Conservation (phyloP, 2,329 filamentous ascomycete species). For the Camptophora hylomeconis region DNA sequence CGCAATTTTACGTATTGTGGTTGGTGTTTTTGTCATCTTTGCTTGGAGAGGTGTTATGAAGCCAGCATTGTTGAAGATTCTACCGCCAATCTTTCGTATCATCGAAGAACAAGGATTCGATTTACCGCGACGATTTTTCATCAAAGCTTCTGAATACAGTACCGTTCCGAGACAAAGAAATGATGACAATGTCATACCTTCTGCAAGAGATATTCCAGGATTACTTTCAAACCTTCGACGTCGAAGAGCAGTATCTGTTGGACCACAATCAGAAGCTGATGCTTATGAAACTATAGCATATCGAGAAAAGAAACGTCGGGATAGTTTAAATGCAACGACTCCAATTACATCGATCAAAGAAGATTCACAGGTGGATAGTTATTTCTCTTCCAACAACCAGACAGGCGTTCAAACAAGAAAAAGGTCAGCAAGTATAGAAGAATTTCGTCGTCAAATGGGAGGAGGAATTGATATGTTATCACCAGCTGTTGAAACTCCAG, state of each 20-base stretch:
- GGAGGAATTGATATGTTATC: slow-evolving; percentile 35
- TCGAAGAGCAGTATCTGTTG: slow-evolving; percentile 72
- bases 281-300: slow-evolving; percentile 93
- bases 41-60: slow-evolving; percentile 86
- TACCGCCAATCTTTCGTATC: slow-evolving; percentile 79
- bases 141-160: slow-evolving; percentile 79
- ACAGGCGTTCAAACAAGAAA: slow-evolving; percentile 6
- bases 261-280: slow-evolving; percentile 90
- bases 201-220: slow-evolving; percentile 72
- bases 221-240: slow-evolving; percentile 69
- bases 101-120: slow-evolving; percentile 68
- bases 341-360: slow-evolving; percentile 6
- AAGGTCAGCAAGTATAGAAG: slow-evolving; percentile 33
- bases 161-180: slow-evolving; percentile 61
- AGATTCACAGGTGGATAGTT: slow-evolving; percentile 7
- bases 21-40: slow-evolving; percentile 76
- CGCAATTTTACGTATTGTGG: slow-evolving; percentile 53
- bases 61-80: slow-evolving; percentile 57
- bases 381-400: slow-evolving; percentile 4
- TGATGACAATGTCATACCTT: slow-evolving; percentile 80
- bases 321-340: slow-evolving; percentile 34
- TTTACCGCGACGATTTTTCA: slow-evolving; percentile 81
- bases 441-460: slow-evolving; percentile 64
- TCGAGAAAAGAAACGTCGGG: slow-evolving; percentile 55
- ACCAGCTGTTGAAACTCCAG: slow-evolving; percentile 14